Conservation (phyloP, 768 basidiomycete species). For the Hemileccinum rubropunctum region DNA sequence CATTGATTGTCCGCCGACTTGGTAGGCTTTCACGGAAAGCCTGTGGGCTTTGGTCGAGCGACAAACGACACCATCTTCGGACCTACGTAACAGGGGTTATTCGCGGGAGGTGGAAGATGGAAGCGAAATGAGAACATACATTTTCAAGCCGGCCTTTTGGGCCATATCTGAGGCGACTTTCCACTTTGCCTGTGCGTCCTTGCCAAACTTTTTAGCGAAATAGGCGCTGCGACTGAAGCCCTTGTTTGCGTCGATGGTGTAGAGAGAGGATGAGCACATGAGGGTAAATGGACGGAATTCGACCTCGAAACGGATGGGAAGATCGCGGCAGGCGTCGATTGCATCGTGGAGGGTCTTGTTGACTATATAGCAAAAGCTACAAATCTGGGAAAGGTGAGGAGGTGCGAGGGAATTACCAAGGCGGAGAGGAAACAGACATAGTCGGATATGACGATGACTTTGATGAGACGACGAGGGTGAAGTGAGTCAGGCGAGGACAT, state of each 20-base stretch:
- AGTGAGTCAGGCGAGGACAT: conserved; percentile 20
- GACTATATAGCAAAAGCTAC: conserved; percentile 39
- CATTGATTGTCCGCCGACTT: conserved; percentile 38
- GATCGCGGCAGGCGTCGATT: conserved; percentile 32
- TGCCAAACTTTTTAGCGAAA: conserved; percentile 24
- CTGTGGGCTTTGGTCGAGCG: conserved; percentile 44
- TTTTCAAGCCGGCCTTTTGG: conserved; percentile 23
- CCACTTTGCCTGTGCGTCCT: conserved; percentile 26
- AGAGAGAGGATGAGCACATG: conserved; percentile 21
- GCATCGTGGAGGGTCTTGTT: conserved; percentile 36
- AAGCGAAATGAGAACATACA: conserved; percentile 16
- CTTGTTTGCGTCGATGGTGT: conserved; percentile 20
- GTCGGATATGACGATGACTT: conserved; percentile 35
- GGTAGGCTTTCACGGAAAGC: conserved; percentile 42
- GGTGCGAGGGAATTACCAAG: not conserved
- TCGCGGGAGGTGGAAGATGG: not conserved
- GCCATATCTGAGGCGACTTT: conserved; percentile 30
- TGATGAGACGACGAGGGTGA: conserved; percentile 20
- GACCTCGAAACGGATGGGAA: conserved; percentile 34
- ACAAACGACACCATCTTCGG: conserved; percentile 37
- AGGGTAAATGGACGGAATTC: conserved; percentile 36
- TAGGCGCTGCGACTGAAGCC: conserved; percentile 22
- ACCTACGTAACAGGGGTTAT: conserved; percentile 21
- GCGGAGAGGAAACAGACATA: conserved; percentile 22
- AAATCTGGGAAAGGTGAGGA: conserved; percentile 26